Conservation (phyloP, 805 yeast genomes). For the Starmerella sirachaensis region DNA sequence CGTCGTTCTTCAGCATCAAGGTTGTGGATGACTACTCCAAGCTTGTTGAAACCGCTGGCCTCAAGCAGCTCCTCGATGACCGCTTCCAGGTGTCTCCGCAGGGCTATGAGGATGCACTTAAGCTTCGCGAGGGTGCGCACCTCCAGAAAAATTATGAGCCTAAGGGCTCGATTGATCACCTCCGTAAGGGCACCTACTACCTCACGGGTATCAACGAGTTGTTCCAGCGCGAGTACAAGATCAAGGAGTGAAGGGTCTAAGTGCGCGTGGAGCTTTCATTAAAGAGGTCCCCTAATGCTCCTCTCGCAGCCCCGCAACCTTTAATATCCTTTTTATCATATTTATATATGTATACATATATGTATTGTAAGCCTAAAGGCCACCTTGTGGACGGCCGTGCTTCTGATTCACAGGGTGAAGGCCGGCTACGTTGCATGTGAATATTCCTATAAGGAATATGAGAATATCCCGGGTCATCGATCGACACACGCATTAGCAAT, state of each 20-base stretch:
- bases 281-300: too few species aligned
- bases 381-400: too few species aligned
- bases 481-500: too few species aligned
- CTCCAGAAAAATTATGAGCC: slow-evolving; percentile 71
- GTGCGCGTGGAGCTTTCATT: too few species aligned
- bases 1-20: slow-evolving; percentile 68
- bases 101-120: slow-evolving; percentile 70
- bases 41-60: slow-evolving; percentile 40
- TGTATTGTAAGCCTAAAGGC: too few species aligned
- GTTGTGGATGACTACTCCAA: slow-evolving; percentile 67
- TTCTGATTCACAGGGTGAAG: too few species aligned
- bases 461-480: too few species aligned
- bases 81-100: slow-evolving; percentile 63
- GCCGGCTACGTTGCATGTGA: too few species aligned
- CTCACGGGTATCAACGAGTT: slow-evolving; percentile 73
- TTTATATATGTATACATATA: background rate
- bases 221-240: slow-evolving; percentile 72
- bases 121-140: slow-evolving; percentile 80
- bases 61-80: slow-evolving; percentile 51
- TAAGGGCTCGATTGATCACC: slow-evolving; percentile 58
- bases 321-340: background rate
- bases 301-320: too few species aligned
- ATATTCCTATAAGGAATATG: too few species aligned
- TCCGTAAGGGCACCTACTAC: slow-evolving; percentile 71
- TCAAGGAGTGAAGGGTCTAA: slow-evolving; percentile 19